Evolutionary conservation across 352 stramenopile species (phyloP).

Genomic region (Phytopythium delawarense): DNA sequence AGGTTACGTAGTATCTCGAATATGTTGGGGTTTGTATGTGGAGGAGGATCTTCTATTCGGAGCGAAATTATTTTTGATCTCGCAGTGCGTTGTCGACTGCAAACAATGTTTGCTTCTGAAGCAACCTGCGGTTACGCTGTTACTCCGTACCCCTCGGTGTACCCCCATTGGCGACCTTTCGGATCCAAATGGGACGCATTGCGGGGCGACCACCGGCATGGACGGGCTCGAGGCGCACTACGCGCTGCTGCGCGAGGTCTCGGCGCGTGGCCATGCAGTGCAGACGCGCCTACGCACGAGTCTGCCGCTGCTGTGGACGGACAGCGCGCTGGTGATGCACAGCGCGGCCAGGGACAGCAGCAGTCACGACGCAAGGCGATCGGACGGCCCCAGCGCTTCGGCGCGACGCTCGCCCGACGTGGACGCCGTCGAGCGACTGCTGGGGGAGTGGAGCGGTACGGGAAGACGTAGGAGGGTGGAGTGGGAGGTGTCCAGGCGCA

Average conservation of each 20-base stretch:
- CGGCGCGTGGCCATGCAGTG: constrained; percentile 39
- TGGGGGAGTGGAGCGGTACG: constrained; percentile 9
- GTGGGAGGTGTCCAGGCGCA: constrained; percentile 69
- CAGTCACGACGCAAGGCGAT: background rate
- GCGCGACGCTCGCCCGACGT: too few species aligned
- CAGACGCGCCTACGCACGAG: constrained; percentile 39
- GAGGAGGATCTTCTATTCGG: background rate
- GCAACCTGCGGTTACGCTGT: background rate
- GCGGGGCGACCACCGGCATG: constrained; percentile 1
- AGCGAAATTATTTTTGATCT: background rate
- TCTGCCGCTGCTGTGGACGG: constrained; percentile 48
- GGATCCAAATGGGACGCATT: too few species aligned
- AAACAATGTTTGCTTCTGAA: too few species aligned
- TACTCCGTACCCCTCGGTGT: background rate
- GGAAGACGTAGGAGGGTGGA: constrained; percentile 30
- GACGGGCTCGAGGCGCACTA: constrained; percentile 44
- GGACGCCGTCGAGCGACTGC: background rate
- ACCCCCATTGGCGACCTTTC: background rate
- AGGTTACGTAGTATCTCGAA: background rate
- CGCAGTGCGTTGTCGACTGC: background rate
- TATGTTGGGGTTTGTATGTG: background rate
- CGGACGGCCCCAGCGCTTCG: background rate
- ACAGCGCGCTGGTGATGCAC: constrained; percentile 40
- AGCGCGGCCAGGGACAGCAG: constrained; percentile 6
- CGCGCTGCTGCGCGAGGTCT: constrained; percentile 50